Percentiles rank a stretch among this genome's conserved stretches.
These are phyloP conservation scores for Amoebophrya sp. DNA, from an alignment of 169 alveolate genomes.

Conservation along the genomic window DNA sequence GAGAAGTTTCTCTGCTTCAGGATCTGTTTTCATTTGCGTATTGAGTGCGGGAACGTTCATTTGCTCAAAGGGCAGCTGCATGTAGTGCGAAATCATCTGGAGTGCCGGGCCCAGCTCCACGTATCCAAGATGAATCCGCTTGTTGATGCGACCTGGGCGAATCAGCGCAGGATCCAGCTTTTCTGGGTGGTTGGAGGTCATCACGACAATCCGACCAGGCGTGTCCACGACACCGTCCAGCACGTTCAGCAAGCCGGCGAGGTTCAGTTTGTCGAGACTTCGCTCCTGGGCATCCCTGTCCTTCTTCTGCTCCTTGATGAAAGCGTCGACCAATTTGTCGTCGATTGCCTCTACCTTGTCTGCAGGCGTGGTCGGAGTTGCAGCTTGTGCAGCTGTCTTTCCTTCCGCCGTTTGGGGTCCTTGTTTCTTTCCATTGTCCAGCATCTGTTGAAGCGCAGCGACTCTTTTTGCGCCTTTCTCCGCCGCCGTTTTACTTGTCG, in stretches of 20 bases:
- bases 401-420: neutral
- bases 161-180: constrained; percentile 61
- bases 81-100: constrained; percentile 23
- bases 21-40: too few species aligned
- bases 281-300: constrained; percentile 4
- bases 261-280: constrained; percentile 33
- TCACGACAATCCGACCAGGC: constrained; percentile 59
- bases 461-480: too few species aligned
- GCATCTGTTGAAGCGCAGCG: too few species aligned
- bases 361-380: neutral
- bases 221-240: constrained; percentile 67
- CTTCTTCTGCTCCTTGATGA: constrained; percentile 31
- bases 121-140: constrained; percentile 37
- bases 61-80: too few species aligned
- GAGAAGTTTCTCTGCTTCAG: too few species aligned
- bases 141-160: constrained; percentile 43
- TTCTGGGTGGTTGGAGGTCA: constrained; percentile 67
- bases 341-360: neutral
- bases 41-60: too few species aligned
- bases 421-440: neutral
- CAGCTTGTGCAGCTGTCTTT: neutral
- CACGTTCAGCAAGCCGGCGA: constrained; percentile 65
- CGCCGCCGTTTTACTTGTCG: too few species aligned
- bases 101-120: constrained; percentile 34
- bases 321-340: constrained; percentile 20